These are phyloP conservation scores for Echinosphaeria canescens DNA, from an alignment of 2,329 filamentous ascomycete species.

Conservation along the genomic window DNA sequence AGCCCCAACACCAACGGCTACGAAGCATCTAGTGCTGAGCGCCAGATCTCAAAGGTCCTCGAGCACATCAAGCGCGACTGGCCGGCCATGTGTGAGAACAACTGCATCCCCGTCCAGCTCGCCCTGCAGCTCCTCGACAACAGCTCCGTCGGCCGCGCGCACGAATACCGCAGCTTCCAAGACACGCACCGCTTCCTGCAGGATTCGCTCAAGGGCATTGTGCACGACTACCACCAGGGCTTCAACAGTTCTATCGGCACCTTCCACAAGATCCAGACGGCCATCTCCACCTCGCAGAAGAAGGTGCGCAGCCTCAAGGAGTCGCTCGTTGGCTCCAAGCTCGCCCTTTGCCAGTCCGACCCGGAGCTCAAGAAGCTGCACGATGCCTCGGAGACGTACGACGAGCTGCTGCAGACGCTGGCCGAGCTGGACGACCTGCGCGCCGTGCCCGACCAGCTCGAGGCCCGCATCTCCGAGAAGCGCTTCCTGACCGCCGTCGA, in stretches of 20 bases:
- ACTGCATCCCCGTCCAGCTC: constrained; percentile 83
- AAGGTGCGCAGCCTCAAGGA: constrained; percentile 67
- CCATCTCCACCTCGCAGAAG: constrained; percentile 73
- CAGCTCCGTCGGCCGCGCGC: constrained; percentile 79
- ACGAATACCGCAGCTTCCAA: constrained; percentile 71
- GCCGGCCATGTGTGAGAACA: constrained; percentile 74
- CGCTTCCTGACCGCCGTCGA: constrained; percentile 85
- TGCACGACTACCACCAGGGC: constrained; percentile 96
- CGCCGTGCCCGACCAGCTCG: constrained; percentile 74
- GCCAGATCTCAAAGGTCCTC: constrained; percentile 42
- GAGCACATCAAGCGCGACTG: constrained; percentile 75
- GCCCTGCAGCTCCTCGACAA: constrained; percentile 88
- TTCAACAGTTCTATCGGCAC: constrained; percentile 99
- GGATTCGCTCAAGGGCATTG: constrained; percentile 77
- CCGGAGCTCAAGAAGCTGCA: constrained; percentile 84
- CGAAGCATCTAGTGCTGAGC: constrained; percentile 30
- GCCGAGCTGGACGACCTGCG: constrained; percentile 75
- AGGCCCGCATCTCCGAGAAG: constrained; percentile 91
- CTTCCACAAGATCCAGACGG: constrained; percentile 94
- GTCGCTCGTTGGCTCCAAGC: constrained; percentile 61
- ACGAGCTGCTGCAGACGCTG: constrained; percentile 68
- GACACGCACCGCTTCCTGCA: constrained; percentile 77
- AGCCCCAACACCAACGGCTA: constrained; percentile 12
- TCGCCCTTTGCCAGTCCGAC: constrained; percentile 63
- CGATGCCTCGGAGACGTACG: constrained; percentile 71